Base-by-base conservation (phyloP, 2,329 filamentous ascomycete species). In the Colletotrichum coccodes region DNA sequence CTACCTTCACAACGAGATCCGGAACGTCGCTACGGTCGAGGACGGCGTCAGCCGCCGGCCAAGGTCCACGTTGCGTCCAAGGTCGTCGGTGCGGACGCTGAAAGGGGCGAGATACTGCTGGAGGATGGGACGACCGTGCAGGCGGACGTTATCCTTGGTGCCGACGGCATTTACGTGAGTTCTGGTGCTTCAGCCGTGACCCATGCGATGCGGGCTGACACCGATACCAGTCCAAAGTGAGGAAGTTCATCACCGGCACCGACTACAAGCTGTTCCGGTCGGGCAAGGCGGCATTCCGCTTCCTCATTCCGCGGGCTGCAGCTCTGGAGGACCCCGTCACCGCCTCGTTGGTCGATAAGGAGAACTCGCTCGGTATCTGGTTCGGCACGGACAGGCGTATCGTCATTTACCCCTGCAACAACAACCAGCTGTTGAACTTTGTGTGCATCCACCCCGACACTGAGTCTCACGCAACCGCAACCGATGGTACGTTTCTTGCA, bases 201-300 rank as follows among this genome's bases (percentile, higher is more conserved):
- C 2, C 70, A 30, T 16, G 26, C 14, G 12, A 6, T 14, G 11
- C 3, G 6, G 34, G 28, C 47, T 68, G n/a, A 57, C 11, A 7
- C 7, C 1, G 11, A 12, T 8, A 44, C 28, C 73, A 73, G 72
- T 76, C 60, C 65, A 74, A 70, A 62, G 65, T 74, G 53, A 12
- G 80, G 71, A 47, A 72, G 68, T 70, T 68, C 0, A 67, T 78
- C 0, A 72, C 63, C 2, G 75, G 72, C 8, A 60, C 72, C 4
- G 59, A 63, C 0, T 54, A 73, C 34, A 77, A 76, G 8, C 78
- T 83, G 0, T 82, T 81, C 47, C 78, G 80, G 2, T 83, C 81
- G 1, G 87, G 87, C 11, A 87, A 87, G 72, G 87, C 83, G 57
- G 86, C 87, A 0, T 90, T 88, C 72, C 78, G 87, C 8, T 89